Conservation (phyloP, 78 protist species). For the Planoprotostelium fungivorum region DNA sequence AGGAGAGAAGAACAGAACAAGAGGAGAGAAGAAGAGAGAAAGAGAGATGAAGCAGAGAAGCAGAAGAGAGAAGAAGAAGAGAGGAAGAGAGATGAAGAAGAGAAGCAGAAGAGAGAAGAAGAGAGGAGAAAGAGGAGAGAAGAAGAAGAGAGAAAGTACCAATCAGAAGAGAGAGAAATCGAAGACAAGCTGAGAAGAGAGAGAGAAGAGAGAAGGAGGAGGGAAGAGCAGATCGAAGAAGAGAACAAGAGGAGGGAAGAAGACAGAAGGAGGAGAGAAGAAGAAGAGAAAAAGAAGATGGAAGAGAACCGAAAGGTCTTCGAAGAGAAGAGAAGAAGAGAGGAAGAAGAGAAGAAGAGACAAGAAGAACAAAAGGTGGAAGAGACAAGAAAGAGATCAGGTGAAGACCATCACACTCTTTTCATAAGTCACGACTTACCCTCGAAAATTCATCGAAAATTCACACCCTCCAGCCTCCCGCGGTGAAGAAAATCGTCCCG, state of each 20-base stretch:
- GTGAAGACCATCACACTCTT: no score
- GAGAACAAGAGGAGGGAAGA: neutral
- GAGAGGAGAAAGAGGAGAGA: neutral
- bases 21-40: no score
- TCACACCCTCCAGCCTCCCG: no score
- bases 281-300: neutral
- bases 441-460: no score
- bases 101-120: no score
- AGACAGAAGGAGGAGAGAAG: no score
- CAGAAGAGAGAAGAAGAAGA: neutral
- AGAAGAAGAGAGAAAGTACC: neutral
- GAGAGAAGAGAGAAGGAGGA: neutral
- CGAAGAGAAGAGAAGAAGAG: neutral
- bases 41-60: neutral
- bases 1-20: neutral
- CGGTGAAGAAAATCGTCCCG: no score
- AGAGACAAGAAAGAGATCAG: neutral
- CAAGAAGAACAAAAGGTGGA: neutral
- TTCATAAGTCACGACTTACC: no score
- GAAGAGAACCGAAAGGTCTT: neutral
- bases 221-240: neutral
- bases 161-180: no score
- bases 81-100: neutral
- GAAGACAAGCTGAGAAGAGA: neutral
- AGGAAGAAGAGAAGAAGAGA: neutral